These are phyloP conservation scores for Darksidea phi DNA, from an alignment of 495 filamentous ascomycete genomes.

Conservation along the genomic window DNA sequence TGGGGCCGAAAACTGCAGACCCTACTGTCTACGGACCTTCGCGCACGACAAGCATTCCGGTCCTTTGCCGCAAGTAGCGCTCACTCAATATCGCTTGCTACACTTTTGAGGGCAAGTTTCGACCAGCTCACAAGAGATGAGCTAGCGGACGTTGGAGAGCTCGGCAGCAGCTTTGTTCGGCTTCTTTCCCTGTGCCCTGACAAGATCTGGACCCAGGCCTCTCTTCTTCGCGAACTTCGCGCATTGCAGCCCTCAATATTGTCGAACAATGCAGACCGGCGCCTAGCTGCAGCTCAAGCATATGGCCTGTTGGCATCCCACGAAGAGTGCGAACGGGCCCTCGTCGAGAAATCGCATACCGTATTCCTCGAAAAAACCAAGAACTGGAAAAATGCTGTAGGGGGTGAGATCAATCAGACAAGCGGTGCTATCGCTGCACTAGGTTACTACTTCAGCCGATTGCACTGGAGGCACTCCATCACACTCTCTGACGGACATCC, in stretches of 20 bases:
- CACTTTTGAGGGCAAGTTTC: slow-evolving; percentile 38
- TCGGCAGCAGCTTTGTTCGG: slow-evolving; percentile 62
- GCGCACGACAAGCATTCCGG: slow-evolving; percentile 58
- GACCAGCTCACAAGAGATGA: slow-evolving; percentile 28
- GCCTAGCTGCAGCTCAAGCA: slow-evolving; percentile 62
- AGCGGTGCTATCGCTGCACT: slow-evolving; percentile 61
- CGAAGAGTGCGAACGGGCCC: slow-evolving; percentile 44
- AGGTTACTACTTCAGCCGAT: slow-evolving; percentile 60
- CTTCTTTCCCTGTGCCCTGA: slow-evolving; percentile 63
- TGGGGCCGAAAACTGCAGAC: slow-evolving; percentile 82
- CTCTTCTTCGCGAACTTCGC: slow-evolving; percentile 29
- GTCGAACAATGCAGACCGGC: slow-evolving; percentile 66
- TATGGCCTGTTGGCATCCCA: slow-evolving; percentile 80
- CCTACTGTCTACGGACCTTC: slow-evolving; percentile 62
- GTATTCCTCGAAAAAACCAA: slow-evolving; percentile 46
- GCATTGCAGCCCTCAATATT: slow-evolving; percentile 50
- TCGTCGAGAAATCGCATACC: slow-evolving; percentile 45
- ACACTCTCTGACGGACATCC: slow-evolving; percentile 41
- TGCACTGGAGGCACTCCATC: slow-evolving; percentile 45
- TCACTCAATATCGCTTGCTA: slow-evolving; percentile 22
- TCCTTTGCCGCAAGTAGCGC: slow-evolving; percentile 13
- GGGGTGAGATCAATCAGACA: slow-evolving; percentile 58
- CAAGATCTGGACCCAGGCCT: slow-evolving; percentile 46
- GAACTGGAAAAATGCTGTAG: slow-evolving; percentile 59
- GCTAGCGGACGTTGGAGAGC: slow-evolving; percentile 53